These are phyloP conservation scores for Excoecaria cochinchinensis DNA, from an alignment of 345 rosid species.

Conservation along the genomic window DNA sequence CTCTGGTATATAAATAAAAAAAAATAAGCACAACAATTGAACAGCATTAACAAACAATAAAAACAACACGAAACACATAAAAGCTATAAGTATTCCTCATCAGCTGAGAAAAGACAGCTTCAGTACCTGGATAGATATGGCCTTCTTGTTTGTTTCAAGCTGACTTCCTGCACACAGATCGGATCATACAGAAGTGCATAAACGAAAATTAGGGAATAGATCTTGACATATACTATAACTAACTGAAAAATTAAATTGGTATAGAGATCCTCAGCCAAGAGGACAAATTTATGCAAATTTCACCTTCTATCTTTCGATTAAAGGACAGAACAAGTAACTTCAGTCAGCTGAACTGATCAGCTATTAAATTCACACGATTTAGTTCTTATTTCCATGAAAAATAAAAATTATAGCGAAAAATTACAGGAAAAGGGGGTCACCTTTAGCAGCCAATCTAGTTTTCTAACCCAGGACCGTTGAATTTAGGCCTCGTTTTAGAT, in stretches of 20 bases:
- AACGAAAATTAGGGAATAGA: neutral
- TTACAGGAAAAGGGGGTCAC: constrained; percentile 17
- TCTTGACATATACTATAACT: neutral
- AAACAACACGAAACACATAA: no score
- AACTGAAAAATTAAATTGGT: neutral
- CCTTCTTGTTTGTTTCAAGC: constrained; percentile 89
- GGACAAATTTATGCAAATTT: neutral
- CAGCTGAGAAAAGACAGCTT: no score
- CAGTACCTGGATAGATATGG: constrained; percentile 82
- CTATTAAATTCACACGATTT: no score
- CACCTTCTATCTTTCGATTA: neutral
- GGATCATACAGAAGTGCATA: constrained; percentile 9
- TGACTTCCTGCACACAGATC: constrained; percentile 69
- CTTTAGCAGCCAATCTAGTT: constrained; percentile 37
- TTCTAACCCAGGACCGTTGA: no score
- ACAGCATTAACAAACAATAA: no score
- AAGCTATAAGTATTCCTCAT: no score
- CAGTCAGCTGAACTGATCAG: neutral
- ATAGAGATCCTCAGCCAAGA: neutral
- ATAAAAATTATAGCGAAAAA: neutral
- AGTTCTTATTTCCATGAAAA: no score
- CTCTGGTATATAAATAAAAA: no score
- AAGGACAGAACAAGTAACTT: neutral
- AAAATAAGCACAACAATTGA: no score
- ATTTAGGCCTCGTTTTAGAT: no score